Conservation (phyloP, 176 grass and related monocot genomes). For the Dactylis glomerata region DNA sequence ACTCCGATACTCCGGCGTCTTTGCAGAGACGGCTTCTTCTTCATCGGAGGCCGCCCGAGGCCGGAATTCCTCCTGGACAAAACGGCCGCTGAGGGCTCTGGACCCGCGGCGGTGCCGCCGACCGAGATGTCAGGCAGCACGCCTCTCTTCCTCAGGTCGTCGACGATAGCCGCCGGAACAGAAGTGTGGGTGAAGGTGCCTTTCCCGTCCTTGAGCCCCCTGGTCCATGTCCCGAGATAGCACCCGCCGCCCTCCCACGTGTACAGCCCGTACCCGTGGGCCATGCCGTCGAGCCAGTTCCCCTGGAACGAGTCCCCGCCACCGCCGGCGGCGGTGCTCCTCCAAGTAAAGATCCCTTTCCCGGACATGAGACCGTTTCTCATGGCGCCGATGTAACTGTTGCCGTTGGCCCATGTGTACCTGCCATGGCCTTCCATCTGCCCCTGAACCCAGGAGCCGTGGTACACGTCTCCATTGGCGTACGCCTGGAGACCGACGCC, state of each 20-base stretch:
- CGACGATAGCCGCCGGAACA: slow-evolving; percentile 51
- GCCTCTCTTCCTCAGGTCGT: slow-evolving; percentile 67
- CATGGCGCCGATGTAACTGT: slow-evolving; percentile 74
- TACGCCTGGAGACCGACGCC: slow-evolving; percentile 73
- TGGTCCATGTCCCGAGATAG: slow-evolving; percentile 88
- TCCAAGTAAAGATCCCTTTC: slow-evolving; percentile 85
- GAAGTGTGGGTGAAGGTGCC: slow-evolving; percentile 79
- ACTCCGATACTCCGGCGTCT: slow-evolving; percentile 88
- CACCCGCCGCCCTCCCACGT: slow-evolving; percentile 66
- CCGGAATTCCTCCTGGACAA: slow-evolving; percentile 41
- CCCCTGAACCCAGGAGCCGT: slow-evolving; percentile 91
- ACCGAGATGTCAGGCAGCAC: slow-evolving; percentile 63
- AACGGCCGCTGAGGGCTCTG: slow-evolving; percentile 12
- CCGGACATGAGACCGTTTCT: slow-evolving; percentile 78
- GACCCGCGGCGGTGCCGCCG: slow-evolving; percentile 33
- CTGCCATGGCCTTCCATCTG: slow-evolving; percentile 76
- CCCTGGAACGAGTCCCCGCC: slow-evolving; percentile 87
- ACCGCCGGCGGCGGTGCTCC: background rate
- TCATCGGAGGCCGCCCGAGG: slow-evolving; percentile 29
- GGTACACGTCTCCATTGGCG: slow-evolving; percentile 74
- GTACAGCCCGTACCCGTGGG: slow-evolving; percentile 86
- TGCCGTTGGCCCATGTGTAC: slow-evolving; percentile 78
- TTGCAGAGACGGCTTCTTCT: slow-evolving; percentile 63
- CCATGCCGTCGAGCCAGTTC: slow-evolving; percentile 77
- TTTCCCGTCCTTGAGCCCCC: slow-evolving; percentile 88